Evolutionary conservation across 306 rosid genomes (phyloP).

Genomic region (Cercis canadensis): DNA sequence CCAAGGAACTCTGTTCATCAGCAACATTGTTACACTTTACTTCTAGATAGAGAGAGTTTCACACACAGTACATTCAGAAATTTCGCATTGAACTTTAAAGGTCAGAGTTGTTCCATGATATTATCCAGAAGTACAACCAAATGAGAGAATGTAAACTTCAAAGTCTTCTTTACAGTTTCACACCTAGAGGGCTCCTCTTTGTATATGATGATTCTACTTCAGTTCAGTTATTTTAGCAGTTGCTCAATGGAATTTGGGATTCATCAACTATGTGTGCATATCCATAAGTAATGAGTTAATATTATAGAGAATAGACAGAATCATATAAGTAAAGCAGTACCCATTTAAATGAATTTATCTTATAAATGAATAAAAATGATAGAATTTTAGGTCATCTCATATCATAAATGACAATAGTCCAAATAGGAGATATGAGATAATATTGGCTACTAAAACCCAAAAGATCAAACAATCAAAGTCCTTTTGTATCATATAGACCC

Average conservation of each 20-base stretch:
- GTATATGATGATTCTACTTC: neutral
- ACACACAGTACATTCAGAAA: conserved; percentile 2
- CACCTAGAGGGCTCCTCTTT: neutral
- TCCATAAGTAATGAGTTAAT: too few relatives aligned
- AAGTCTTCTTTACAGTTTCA: neutral
- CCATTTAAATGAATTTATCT: too few relatives aligned
- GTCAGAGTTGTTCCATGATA: conserved; percentile 5
- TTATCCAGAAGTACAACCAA: conserved; percentile 23
- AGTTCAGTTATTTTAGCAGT: conserved; percentile 14
- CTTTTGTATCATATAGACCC: conserved; percentile 14
- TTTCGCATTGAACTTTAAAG: neutral
- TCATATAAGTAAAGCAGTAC: too few relatives aligned
- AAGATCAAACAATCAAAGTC: conserved; percentile 21
- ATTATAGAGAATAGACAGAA: too few relatives aligned
- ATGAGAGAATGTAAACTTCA: neutral
- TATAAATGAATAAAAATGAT: too few relatives aligned
- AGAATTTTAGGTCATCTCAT: conserved; percentile 8
- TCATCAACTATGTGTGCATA: neutral
- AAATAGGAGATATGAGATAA: neutral
- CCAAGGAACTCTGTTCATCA: conserved; percentile 64
- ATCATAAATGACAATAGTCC: neutral
- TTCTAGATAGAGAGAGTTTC: conserved; percentile 18
- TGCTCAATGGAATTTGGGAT: conserved; percentile 15
- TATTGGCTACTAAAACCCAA: neutral
- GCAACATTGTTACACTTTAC: conserved; percentile 36